Evolutionary conservation across 2,329 filamentous ascomycete species (phyloP), one percentile per base, ranked within the genome.

Genomic region (Colletotrichum plurivorum): DNA sequence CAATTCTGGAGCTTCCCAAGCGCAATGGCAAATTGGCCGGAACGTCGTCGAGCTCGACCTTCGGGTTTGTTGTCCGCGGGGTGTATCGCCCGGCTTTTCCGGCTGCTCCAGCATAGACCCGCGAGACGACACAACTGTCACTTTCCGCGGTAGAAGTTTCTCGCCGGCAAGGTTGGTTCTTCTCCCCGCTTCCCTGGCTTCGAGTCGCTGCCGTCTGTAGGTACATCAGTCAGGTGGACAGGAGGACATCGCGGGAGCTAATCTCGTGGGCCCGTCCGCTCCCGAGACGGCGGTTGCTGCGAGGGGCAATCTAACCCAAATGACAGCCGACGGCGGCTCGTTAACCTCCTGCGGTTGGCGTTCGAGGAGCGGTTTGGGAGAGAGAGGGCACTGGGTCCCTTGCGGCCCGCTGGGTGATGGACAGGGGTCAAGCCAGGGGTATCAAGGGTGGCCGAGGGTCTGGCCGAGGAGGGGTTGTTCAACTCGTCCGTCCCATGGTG

Each of bases 291-390:
- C 31, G 41, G 41, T 43, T 61, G 41, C 49, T 49, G 27, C 27
- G 36, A 49, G 43, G 20, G 20, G 13, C 25, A 41, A 20, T 20
- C 20, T n/a, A 22, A 56, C 16, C 25, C 43, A 22, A 41, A 31
- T 13, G 46, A 53, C 63, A 49, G 43, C 43, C 20, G 41, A 15
- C 46, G 46, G 43, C 31, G 25, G 18, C 16, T 67, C 59, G 56
- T 67, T 46, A 63, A 63, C 31, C 41, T 48, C 39, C 46, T 46
- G 59, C 65, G 59, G 39, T 62, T 63, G 59, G 59, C 46, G 65
- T 67, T 25, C 18, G 59, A 63, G 52, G 18, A 16, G 16, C 16
- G 22, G 65, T 67, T 58, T 67, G 36, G 64, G 52, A 63, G 16
- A 16, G n/a, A 27, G 31, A 36, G 31, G 25, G 53, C 25, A 25